These are phyloP conservation scores for Kwoniella bestiolae DNA, from an alignment of 768 basidiomycete species.

Conservation along the genomic window DNA sequence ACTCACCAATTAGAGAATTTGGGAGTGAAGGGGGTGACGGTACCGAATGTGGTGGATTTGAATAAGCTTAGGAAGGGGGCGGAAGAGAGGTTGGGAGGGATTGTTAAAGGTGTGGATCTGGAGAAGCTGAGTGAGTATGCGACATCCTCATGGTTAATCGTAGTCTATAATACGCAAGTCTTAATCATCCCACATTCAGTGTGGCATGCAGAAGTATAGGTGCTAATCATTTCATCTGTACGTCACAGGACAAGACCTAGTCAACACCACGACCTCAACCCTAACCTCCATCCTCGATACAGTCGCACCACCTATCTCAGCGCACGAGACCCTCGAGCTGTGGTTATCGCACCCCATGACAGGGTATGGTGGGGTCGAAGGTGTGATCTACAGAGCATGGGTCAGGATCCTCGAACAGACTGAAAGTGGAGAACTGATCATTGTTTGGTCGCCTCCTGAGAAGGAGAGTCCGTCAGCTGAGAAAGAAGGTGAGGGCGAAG, in stretches of 20 bases:
- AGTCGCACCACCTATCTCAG: constrained; percentile 96
- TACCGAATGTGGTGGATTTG: constrained; percentile 72
- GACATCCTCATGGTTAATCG: too few species aligned
- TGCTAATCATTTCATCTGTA: neutral
- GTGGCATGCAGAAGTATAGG: too few species aligned
- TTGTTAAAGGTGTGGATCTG: constrained; percentile 81
- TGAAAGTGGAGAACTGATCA: constrained; percentile 51
- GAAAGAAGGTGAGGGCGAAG: constrained; percentile 5
- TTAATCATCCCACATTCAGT: neutral
- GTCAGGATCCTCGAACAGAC: constrained; percentile 57
- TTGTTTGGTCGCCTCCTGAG: constrained; percentile 46
- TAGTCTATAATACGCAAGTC: too few species aligned
- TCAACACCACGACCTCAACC: constrained; percentile 82
- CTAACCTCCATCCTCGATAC: constrained; percentile 90
- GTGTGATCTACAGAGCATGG: constrained; percentile 81
- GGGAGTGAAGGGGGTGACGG: constrained; percentile 37
- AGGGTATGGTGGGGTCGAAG: constrained; percentile 93
- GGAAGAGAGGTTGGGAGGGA: constrained; percentile 46
- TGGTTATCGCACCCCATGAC: constrained; percentile 96
- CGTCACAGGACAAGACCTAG: constrained; percentile 81
- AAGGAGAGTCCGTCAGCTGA: neutral
- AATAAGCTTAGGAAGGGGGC: constrained; percentile 44
- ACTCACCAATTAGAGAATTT: constrained; percentile 38
- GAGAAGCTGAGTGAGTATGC: constrained; percentile 82
- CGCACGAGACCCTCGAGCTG: constrained; percentile 96